Conservation (phyloP, 768 basidiomycete genomes). For the Tephrocybe rancida region DNA sequence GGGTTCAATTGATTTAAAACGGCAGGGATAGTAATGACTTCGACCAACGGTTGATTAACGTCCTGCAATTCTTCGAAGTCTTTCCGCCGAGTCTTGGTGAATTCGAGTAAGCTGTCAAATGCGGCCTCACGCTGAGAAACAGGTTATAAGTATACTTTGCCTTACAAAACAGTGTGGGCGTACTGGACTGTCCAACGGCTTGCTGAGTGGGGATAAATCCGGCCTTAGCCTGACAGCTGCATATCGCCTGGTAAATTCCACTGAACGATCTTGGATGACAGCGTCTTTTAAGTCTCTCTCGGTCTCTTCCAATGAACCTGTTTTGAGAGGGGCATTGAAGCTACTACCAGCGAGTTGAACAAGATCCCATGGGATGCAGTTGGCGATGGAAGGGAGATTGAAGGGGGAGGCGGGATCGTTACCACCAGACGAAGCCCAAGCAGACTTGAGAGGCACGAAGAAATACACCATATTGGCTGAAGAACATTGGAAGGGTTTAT, state of each 20-base stretch:
- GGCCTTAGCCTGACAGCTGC: constrained; percentile 53
- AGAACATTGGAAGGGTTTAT: constrained; percentile 66
- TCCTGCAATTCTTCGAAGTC: constrained; percentile 64
- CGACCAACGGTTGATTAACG: constrained; percentile 70
- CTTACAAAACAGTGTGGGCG: constrained; percentile 26
- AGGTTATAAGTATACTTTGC: constrained; percentile 6
- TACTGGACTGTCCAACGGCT: constrained; percentile 66
- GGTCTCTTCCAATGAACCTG: constrained; percentile 34
- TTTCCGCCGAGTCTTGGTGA: constrained; percentile 62
- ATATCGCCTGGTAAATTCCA: constrained; percentile 78
- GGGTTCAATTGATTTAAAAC: constrained; percentile 65
- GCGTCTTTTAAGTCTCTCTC: constrained; percentile 58
- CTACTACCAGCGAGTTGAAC: constrained; percentile 53
- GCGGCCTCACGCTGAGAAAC: constrained; percentile 55
- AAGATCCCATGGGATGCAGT: constrained; percentile 64
- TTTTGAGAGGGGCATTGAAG: constrained; percentile 53
- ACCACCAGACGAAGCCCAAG: constrained; percentile 36
- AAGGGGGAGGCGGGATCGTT: constrained; percentile 16
- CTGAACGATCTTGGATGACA: constrained; percentile 73
- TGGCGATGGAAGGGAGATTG: constrained; percentile 37
- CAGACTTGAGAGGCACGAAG: constrained; percentile 56
- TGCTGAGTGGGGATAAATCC: constrained; percentile 76
- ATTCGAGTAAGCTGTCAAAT: constrained; percentile 66
- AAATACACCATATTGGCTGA: constrained; percentile 63
- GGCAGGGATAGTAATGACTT: constrained; percentile 57